Conservation (phyloP, 768 basidiomycete genomes). For the Hericium coralloides region DNA sequence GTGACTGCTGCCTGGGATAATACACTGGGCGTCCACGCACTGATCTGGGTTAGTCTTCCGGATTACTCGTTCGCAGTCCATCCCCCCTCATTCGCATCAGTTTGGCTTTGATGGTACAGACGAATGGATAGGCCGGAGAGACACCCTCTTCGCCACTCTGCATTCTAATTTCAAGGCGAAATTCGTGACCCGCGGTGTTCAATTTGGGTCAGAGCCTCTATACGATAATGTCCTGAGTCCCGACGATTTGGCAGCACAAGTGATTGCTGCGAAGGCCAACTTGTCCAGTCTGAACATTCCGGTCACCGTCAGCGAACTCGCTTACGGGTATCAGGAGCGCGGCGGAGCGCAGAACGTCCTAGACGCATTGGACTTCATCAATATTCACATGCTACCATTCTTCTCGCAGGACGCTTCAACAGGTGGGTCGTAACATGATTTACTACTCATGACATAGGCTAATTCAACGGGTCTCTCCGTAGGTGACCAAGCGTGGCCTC, state of each 20-base stretch:
- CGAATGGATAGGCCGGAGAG: conserved; percentile 18
- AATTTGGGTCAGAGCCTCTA: conserved; percentile 67
- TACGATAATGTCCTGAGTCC: conserved; percentile 48
- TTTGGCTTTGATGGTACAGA: conserved; percentile 22
- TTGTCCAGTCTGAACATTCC: conserved; percentile 48
- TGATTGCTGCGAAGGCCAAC: conserved; percentile 37
- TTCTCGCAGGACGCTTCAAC: conserved; percentile 49
- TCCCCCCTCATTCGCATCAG: conserved; percentile 5
- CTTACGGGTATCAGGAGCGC: conserved; percentile 35
- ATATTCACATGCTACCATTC: conserved; percentile 67
- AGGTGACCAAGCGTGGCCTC: conserved; percentile 56
- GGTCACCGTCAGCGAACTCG: conserved; percentile 45
- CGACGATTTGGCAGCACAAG: conserved; percentile 40
- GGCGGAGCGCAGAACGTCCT: conserved; percentile 48
- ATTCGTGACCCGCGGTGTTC: conserved; percentile 55
- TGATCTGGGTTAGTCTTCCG: conserved; percentile 53
- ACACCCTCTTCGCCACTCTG: conserved; percentile 18
- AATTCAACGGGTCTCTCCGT: not conserved
- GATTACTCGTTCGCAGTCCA: not conserved
- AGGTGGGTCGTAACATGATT: conserved; percentile 25
- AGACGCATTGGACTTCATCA: conserved; percentile 51
- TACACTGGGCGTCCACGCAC: conserved; percentile 61
- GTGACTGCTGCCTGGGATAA: conserved; percentile 62
- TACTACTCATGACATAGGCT: conserved; percentile 1
- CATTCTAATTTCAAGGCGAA: conserved; percentile 32